Conservation (phyloP, 2,329 filamentous ascomycete species). For the Truncatella angustata region DNA sequence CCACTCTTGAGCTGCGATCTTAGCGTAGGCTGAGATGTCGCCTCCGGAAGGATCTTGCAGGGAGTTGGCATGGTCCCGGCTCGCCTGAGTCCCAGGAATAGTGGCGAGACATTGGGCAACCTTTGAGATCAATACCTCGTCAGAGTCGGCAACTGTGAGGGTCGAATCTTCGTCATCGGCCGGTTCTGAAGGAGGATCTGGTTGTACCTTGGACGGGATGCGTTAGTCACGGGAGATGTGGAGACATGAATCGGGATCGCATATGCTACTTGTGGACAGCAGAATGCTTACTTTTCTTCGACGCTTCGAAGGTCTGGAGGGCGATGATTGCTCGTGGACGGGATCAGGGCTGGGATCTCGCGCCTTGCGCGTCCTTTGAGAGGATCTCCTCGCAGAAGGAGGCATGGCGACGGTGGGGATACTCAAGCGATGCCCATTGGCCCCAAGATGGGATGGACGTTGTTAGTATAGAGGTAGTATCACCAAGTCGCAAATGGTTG, state of each 20-base stretch:
- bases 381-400: conserved; percentile 35
- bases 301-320: conserved; percentile 61
- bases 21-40: conserved; percentile 73
- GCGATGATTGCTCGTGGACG: conserved; percentile 51
- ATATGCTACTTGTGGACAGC: neutral
- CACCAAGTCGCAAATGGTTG: neutral
- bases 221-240: conserved; percentile 11
- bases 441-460: neutral
- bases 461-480: neutral
- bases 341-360: conserved; percentile 29
- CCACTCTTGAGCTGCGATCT: conserved; percentile 79
- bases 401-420: conserved; percentile 30
- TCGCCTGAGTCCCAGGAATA: conserved; percentile 56
- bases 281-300: conserved; percentile 54
- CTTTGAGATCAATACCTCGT: conserved; percentile 55
- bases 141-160: conserved; percentile 33
- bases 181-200: conserved; percentile 39
- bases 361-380: conserved; percentile 33
- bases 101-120: conserved; percentile 50
- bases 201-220: conserved; percentile 3
- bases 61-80: conserved; percentile 61
- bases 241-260: neutral
- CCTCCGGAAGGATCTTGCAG: conserved; percentile 59
- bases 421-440: conserved; percentile 5
- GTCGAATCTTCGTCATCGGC: conserved; percentile 45